Evolutionary conservation across 164 flowering plant genomes (phyloP), one percentile per base, ranked within the genome.

Genomic region (Stephania cephalantha): DNA sequence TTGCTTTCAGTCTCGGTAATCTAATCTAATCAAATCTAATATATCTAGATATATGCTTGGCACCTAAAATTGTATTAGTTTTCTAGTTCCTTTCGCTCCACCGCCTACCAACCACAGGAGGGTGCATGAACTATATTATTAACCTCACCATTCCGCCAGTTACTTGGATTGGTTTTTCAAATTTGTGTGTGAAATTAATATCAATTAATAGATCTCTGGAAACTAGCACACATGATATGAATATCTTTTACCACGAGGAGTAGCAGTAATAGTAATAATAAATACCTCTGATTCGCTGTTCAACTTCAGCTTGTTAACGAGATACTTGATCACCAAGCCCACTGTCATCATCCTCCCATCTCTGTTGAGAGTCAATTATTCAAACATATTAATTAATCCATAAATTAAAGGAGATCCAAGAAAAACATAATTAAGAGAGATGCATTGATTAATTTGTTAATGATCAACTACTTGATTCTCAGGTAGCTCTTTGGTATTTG

Each of bases 201-300:
- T 35, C 42, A 35, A 35, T 35, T 1, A 35, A 35, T 35, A 35
- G 42, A 35, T 25, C 25, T 25, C 25, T 25, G 25, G 42, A 35
- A 35, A 35, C 42, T 35, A 35, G 42, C 42, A 35, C 42, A 4
- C 42, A 35, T 4, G n/a, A 35, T 1, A 35, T 50, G 2, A 50
- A 50, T 25, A 25, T 25, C 25, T 25, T 25, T 25, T 25, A 25
- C 25, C 25, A 25, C 25, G 25, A 25, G 25, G 25, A 25, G 25
- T 25, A 25, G 25, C 25, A 25, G 25, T 25, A 25, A 25, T 25
- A 25, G 15, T 7, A 9, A 2, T 15, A 15, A 31, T 78, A 81
- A 84, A 46, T 90, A 95, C 99, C 99, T 95, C 94, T 75, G 94
- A 89, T 89, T 93, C 99, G 85, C 82, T 87, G 74, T 90, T 90